A percentile compares a stretch with the other conserved stretches of the same genome.
Evolutionary conservation across 306 rosid species (phyloP).

Genomic region (Bauhinia variegata): DNA sequence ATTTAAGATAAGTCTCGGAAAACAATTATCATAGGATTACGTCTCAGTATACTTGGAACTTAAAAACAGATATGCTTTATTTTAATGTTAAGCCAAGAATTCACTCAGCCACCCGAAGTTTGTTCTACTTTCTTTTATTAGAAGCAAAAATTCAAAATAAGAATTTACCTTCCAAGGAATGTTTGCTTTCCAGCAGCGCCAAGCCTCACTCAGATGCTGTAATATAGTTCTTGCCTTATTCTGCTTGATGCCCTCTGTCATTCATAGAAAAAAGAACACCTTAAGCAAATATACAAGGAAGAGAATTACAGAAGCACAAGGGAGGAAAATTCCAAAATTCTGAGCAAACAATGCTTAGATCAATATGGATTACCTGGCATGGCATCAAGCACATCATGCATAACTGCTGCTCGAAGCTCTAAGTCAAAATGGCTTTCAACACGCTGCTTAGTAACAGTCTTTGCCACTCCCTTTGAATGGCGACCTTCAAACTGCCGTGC

Average conservation of each 20-base stretch:
- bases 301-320: not conserved
- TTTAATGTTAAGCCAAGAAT: too few relatives aligned
- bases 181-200: constrained; percentile 99
- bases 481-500: constrained; percentile 99
- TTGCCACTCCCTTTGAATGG: constrained; percentile 97
- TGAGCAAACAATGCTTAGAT: not conserved
- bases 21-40: constrained; percentile 1
- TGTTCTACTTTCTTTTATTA: not conserved
- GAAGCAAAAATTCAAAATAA: not conserved
- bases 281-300: constrained; percentile 6
- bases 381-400: constrained; percentile 99
- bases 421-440: constrained; percentile 98
- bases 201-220: constrained; percentile 99
- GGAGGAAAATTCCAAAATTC: constrained; percentile 1
- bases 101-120: too few relatives aligned
- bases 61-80: not conserved
- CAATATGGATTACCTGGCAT: constrained; percentile 70
- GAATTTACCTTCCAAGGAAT: constrained; percentile 93
- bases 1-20: not conserved
- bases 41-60: not conserved
- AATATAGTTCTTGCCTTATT: constrained; percentile 94
- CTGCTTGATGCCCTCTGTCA: constrained; percentile 95
- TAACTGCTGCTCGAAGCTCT: constrained; percentile 98
- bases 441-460: constrained; percentile 98
- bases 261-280: constrained; percentile 5